Conservation (phyloP, 2,329 filamentous ascomycete species). For the Ophiobolus disseminans region DNA sequence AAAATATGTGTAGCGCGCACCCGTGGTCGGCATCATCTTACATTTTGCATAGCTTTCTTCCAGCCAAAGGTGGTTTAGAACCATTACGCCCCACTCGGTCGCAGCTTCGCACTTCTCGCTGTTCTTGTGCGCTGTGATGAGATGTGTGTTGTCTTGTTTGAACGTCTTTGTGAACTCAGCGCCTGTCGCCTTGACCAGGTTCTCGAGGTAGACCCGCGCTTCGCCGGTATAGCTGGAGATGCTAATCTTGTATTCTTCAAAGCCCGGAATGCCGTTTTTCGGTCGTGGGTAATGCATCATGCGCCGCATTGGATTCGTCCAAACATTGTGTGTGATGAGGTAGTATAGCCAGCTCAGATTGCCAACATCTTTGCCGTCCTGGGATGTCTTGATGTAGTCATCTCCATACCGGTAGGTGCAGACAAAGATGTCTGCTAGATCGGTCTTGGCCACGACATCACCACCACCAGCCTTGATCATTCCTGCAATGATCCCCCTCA, state of each 20-base stretch:
- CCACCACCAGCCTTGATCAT: slow-evolving; percentile 78
- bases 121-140: slow-evolving; percentile 86
- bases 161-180: slow-evolving; percentile 94
- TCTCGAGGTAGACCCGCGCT: slow-evolving; percentile 90
- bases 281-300: slow-evolving; percentile 91
- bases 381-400: slow-evolving; percentile 79
- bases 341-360: slow-evolving; percentile 95
- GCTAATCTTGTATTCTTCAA: slow-evolving; percentile 78
- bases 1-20: slow-evolving; percentile 82
- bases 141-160: slow-evolving; percentile 93
- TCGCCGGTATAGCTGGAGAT: slow-evolving; percentile 97
- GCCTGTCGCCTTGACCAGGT: slow-evolving; percentile 82
- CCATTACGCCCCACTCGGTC: slow-evolving; percentile 86
- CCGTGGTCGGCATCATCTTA: slow-evolving; percentile 73
- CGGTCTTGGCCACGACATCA: slow-evolving; percentile 67
- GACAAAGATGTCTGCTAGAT: slow-evolving; percentile 80
- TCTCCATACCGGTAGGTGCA: slow-evolving; percentile 85
- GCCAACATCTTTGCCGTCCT: slow-evolving; percentile 80
- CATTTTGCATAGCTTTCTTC: slow-evolving; percentile 97
- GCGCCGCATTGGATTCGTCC: slow-evolving; percentile 83
- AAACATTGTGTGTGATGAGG: slow-evolving; percentile 85
- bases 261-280: slow-evolving; percentile 77
- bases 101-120: slow-evolving; percentile 96
- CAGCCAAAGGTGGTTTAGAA: slow-evolving; percentile 95
- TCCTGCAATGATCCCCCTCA: slow-evolving; percentile 71